These are phyloP conservation scores for Xylariaceae sp. DNA, from an alignment of 2,329 filamentous ascomycete species.

Conservation along the genomic window DNA sequence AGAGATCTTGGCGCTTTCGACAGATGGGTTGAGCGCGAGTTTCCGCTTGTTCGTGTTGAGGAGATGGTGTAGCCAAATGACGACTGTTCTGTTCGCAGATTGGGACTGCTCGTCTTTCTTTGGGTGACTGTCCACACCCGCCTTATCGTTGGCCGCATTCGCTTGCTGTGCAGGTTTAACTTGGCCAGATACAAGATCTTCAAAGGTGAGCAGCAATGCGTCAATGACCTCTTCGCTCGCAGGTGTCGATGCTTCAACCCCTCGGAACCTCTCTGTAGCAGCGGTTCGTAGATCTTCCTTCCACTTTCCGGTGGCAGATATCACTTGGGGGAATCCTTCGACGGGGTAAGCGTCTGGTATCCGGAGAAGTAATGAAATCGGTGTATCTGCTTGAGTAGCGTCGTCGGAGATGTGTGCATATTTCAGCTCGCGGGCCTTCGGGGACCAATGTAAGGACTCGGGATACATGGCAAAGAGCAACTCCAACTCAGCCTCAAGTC, in stretches of 20 bases:
- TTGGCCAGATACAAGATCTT: conserved; percentile 10
- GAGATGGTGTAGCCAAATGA: conserved; percentile 24
- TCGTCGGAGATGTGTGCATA: conserved; percentile 9
- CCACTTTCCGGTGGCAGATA: conserved; percentile 14
- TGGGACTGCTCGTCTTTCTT: neutral
- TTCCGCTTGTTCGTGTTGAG: conserved; percentile 25
- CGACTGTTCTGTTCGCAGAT: conserved; percentile 14
- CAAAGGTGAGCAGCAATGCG: conserved; percentile 17
- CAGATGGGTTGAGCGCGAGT: conserved; percentile 17
- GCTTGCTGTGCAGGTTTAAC: too few species aligned
- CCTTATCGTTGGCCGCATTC: neutral
- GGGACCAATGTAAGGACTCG: conserved; percentile 17
- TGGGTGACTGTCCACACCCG: neutral
- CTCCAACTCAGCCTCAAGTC: conserved; percentile 11
- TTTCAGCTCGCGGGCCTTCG: conserved; percentile 16
- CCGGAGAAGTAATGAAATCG: conserved; percentile 15
- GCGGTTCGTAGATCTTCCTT: conserved; percentile 19
- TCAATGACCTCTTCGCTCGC: conserved; percentile 19
- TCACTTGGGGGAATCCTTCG: conserved; percentile 14
- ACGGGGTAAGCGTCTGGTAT: conserved; percentile 20
- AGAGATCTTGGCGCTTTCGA: conserved; percentile 4
- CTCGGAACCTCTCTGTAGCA: conserved; percentile 11
- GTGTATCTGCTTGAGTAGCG: neutral
- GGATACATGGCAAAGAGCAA: conserved; percentile 20
- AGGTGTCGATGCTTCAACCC: conserved; percentile 1